Base-by-base conservation (phyloP, 2,329 filamentous ascomycete species). In the Epichloe coenophiala region DNA sequence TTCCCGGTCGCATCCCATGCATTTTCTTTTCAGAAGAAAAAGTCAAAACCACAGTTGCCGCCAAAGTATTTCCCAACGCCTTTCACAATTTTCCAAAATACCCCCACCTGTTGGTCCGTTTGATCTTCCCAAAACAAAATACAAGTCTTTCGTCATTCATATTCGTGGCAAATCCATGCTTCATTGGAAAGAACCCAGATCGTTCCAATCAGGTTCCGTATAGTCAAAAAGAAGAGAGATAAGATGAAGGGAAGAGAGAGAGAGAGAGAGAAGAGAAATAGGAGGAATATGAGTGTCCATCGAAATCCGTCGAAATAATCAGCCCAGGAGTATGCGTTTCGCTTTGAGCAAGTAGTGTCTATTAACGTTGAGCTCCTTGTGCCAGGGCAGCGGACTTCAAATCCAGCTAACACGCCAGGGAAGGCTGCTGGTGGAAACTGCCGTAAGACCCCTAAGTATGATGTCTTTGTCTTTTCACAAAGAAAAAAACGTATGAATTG, bases 91-190 rank as follows among this genome's bases (percentile, higher is more conserved):
- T 44, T n/a, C 33, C 49, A 17, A 39, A 43, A 38, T 41, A 11
- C 17, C 17, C 15, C 11, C 12, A 35, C 23, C 45, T n/a, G 7
- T 3, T 11, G n/a, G 13, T 36, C 11, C 35, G 5, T 48, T 41
- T 11, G 4, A 37, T 40, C 15, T 5, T 15, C 17, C 19, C 27
- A 48, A 45, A 40, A 48, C n/a, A n/a, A 48, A 41, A 41, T 17
- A 19, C 9, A 40, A 17, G 23, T 21, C 38, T 15, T 45, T 37
- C 23, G 36, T 54, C 43, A 19, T 54, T 39, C 47, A 45, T 36
- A 12, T 47, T 49, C 45, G 41, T 54, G 41, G 19, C 45, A 51
- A 27, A 45, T 42, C 27, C 27, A 38, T 23, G 23, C 31, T 15
- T 11, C 35, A 12, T 43, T 38, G 19, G 23, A 11, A 9, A 49